Evolutionary conservation across 1,284 basidiomycete genomes (phyloP).

Genomic region (Tremellales sp.): DNA sequence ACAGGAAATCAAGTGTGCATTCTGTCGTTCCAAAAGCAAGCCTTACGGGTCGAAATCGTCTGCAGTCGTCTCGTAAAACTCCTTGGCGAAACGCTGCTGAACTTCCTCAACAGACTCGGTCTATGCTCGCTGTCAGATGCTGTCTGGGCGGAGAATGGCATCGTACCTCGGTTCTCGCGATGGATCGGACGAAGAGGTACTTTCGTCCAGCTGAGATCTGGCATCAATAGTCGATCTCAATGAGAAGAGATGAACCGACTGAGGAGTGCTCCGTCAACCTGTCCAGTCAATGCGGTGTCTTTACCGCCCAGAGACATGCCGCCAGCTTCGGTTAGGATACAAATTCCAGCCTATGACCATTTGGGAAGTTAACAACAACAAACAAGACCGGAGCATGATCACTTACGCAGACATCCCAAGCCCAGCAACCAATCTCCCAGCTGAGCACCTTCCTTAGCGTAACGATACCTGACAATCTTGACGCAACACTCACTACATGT

Average conservation of each 20-base stretch:
- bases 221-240: neutral
- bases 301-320: conserved; percentile 70
- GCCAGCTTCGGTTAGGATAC: conserved; percentile 88
- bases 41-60: conserved; percentile 61
- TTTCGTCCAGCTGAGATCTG: conserved; percentile 64
- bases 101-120: conserved; percentile 63
- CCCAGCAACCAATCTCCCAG: conserved; percentile 85
- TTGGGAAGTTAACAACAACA: neutral
- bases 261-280: conserved; percentile 63
- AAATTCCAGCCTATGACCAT: conserved; percentile 65
- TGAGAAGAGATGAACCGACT: conserved; percentile 17
- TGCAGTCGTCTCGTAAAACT: conserved; percentile 79
- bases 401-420: conserved; percentile 84
- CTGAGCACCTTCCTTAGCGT: conserved; percentile 24
- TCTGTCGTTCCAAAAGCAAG: too few relatives aligned
- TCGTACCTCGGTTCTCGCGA: conserved; percentile 30
- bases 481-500: conserved; percentile 58
- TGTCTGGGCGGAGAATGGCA: too few relatives aligned
- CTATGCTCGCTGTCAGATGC: conserved; percentile 19
- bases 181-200: conserved; percentile 66
- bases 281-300: conserved; percentile 51
- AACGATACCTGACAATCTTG: neutral
- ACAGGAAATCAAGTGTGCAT: too few relatives aligned
- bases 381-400: neutral
- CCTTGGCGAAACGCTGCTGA: conserved; percentile 73